Base-by-base conservation (phyloP, 2,329 filamentous ascomycete genomes). In the Colletotrichum incanum region DNA sequence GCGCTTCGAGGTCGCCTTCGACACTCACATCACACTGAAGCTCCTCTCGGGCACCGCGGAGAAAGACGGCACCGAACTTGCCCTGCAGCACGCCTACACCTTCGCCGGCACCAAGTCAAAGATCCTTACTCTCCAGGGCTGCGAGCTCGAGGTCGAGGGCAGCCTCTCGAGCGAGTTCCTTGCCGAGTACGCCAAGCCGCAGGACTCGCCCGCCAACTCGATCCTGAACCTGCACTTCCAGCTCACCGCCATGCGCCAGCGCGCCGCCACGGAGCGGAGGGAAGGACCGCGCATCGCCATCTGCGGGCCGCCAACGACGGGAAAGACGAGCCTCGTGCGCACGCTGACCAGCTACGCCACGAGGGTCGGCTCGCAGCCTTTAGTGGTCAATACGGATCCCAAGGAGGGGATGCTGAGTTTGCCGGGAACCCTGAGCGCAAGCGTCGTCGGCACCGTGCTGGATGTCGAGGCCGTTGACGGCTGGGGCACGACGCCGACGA, bases 41-140 rank as follows among this genome's bases (percentile, higher is more conserved):
- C 86, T 98, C 34, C 84, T 94, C 67, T 90, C 89, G 43, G 96
- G 96, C 73, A 94, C 92, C 1, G 96, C 96, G 60, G 96, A 99
- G 82, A 91, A 97, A 79, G 98, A 98, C 80, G 96, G 96, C 79
- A 95, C 96, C 67, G 96, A 99, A 84, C 92, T 99, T 54, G 95
- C 95, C 14, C 88, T 90, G 12, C 93, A 93, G 68, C 93, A 93
- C 63, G 88, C 90, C 12, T 98, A 98, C 84, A 92, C 88, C 41
- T 96, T 99, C 82, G 88, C 89, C 56, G 93, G 94, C 67, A 90
- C 89, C 76, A 97, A 97, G 84, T 93, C 93, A 70, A 95, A 96
- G 73, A 93, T 99, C 78, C 94, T 94, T 81, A 97, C 95, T 62
- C 98, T 94, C 93, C 91, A 96, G 78, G 96, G 96, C 77, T 98